Base-by-base conservation (phyloP, 257 asterid species). In the Perilla frutescens region DNA sequence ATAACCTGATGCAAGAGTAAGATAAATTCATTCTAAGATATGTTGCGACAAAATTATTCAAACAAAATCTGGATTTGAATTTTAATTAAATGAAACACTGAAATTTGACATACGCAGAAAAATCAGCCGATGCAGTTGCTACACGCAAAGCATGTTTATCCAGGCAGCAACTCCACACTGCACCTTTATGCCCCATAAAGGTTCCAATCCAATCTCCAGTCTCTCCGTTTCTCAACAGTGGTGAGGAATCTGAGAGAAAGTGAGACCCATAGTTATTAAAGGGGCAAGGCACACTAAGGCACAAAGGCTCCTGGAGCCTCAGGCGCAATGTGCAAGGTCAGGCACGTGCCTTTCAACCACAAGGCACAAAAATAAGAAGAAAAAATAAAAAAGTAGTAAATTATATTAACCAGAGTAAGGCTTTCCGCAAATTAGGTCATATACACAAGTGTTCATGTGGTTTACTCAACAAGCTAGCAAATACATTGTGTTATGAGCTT, bases 141-240 rank as follows among this genome's bases (percentile, higher is more conserved):
- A 96, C 97, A 57, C 94, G 98, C 57, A 94, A 81, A 55, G 96
- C 99, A 72, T 84, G 82, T 75, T 90, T 94, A 84, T 90, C 98
- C 66, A 94, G 80, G 86, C 96, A 85, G 83, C 93, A 85, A 84
- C 97, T 87, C 99, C 98, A 94, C 57, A 94, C 99, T 44, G 99
- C 99, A 75, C 99, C 99, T 77, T 94, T 94, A 83, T 94, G 98
- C 76, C 99, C 99, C 76, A 86, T 89, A 81, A 91, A 94, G 75
- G 98, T 94, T 81, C 99, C 99, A 81, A 94, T 84, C 99, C 99
- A 94, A 66, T 94, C 99, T 26, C 99, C 99, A 7, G 99, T 91
- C 84, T 90, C 98, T 61, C 99, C 99, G 77, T 94, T 94, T 86
- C 99, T 85, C 84, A 94, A 72, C 99, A 94, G 88, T 6, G 98